Percentiles rank a stretch among this genome's conserved stretches.
These are phyloP conservation scores for Trametes hirsuta DNA, from an alignment of 1,284 basidiomycete genomes.

Conservation along the genomic window DNA sequence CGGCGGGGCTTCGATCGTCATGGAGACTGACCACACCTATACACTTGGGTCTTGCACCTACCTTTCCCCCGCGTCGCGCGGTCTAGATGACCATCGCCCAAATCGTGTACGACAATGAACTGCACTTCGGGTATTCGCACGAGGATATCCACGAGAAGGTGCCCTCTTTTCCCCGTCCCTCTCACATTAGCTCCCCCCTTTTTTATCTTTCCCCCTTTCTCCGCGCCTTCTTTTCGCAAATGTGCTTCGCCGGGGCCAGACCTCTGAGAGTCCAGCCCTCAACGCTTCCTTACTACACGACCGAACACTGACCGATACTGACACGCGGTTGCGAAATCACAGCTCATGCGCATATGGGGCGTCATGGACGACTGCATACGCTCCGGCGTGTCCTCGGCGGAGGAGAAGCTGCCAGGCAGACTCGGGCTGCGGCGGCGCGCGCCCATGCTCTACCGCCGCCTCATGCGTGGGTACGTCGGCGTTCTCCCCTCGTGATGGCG, in stretches of 20 bases:
- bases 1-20: slow-evolving; percentile 13
- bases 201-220: background rate
- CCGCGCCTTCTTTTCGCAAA: slow-evolving; percentile 38
- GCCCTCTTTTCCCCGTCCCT: slow-evolving; percentile 22
- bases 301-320: background rate
- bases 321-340: background rate
- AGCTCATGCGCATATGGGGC: slow-evolving; percentile 83
- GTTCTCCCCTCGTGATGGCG: background rate
- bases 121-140: slow-evolving; percentile 74
- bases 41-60: slow-evolving; percentile 2
- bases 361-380: slow-evolving; percentile 96
- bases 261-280: too few species aligned
- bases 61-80: slow-evolving; percentile 17
- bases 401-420: slow-evolving; percentile 83
- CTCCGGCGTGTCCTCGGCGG: slow-evolving; percentile 80
- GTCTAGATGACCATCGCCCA: slow-evolving; percentile 88
- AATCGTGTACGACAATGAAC: slow-evolving; percentile 95
- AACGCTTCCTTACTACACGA: too few species aligned
- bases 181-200: background rate
- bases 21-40: slow-evolving; percentile 10
- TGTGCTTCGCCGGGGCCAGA: too few species aligned
- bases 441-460: slow-evolving; percentile 82
- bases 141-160: slow-evolving; percentile 81
- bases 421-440: slow-evolving; percentile 81
- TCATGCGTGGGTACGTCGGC: slow-evolving; percentile 80